Percentiles rank a stretch among this genome's conserved stretches.
phyloP scores from a whole-genome alignment of 106 monocot species.

The Dendrobium chrysotoxum region DNA sequence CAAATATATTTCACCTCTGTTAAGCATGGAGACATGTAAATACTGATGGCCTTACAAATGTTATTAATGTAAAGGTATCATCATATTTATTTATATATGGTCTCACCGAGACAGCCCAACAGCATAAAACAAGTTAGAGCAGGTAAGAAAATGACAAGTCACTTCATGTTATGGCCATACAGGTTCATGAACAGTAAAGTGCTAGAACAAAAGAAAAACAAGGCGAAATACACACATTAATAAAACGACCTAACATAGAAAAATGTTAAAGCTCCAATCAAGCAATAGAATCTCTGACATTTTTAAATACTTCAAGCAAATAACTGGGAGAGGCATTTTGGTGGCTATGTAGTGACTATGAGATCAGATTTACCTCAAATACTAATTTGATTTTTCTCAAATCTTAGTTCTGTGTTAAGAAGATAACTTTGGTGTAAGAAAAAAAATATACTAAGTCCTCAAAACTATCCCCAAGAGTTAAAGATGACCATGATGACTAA shows the following conservation, averaged over 20 bases:
- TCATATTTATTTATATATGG: too few relatives aligned
- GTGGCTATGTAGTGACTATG: background rate
- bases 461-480: background rate
- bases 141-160: background rate
- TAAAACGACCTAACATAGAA: background rate
- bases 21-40: too few relatives aligned
- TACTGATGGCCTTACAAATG: too few relatives aligned
- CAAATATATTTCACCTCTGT: too few relatives aligned
- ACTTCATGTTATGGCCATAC: background rate
- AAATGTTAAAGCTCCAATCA: background rate
- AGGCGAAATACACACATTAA: background rate
- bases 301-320: background rate
- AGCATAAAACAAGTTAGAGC: background rate
- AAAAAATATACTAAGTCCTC: background rate
- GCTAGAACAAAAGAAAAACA: background rate
- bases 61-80: too few relatives aligned
- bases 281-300: background rate
- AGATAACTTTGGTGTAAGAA: background rate
- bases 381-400: background rate
- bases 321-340: background rate
- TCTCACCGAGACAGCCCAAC: background rate
- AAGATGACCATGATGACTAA: background rate
- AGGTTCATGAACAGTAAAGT: background rate
- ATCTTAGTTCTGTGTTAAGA: background rate
- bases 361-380: background rate